Evolutionary conservation across 2,329 filamentous ascomycete genomes (phyloP), one percentile per base, ranked within the genome.

Genomic region (Phialophora macrospora): DNA sequence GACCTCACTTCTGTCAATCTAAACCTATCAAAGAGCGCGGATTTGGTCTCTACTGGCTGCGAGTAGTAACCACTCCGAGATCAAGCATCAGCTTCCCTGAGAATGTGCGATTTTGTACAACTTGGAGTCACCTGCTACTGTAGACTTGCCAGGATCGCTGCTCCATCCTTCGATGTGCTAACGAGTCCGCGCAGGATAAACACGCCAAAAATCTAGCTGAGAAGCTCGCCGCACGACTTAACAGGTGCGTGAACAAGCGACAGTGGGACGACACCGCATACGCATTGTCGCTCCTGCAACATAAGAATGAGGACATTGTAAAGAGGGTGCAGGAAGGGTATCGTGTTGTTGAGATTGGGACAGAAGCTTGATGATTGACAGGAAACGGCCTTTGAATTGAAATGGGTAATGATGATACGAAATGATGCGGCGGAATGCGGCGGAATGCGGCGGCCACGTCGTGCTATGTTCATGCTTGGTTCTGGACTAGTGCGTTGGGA

Each of bases 191-290:
- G 30, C 70, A 96, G 93, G 95, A 99, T 78, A 97, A 97, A 81
- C 95, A 99, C 75, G 93, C 95, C 57, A 95, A 93, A 74, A 94
- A 99, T 76, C 84, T 99, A 30, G 89, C 95, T 0, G 90, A 94
- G 68, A 99, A 99, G 79, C 83, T 99, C 67, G 93, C 95, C 0
- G 93, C 93, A 4, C 86, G 95, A 70, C 84, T 99, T 52, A 83
- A 86, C 1, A 86, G 94, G 55, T 97, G 93, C 74, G 93, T 97
- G 75, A 96, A 86, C 55, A 94, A 99, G 80, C 85, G 93, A 69
- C 93, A 98, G 76, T 99, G 95, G 95, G 96, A 94, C 75, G 95
- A 99, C 79, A 93, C 98, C 51, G 92, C 94, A 0, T 99, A 93
- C 81, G 93, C 93, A 2, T 80, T 99, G 66, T 92, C 92, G 2